These are phyloP conservation scores for Claviceps citrina DNA, from an alignment of 2,329 filamentous ascomycete genomes.

Conservation along the genomic window DNA sequence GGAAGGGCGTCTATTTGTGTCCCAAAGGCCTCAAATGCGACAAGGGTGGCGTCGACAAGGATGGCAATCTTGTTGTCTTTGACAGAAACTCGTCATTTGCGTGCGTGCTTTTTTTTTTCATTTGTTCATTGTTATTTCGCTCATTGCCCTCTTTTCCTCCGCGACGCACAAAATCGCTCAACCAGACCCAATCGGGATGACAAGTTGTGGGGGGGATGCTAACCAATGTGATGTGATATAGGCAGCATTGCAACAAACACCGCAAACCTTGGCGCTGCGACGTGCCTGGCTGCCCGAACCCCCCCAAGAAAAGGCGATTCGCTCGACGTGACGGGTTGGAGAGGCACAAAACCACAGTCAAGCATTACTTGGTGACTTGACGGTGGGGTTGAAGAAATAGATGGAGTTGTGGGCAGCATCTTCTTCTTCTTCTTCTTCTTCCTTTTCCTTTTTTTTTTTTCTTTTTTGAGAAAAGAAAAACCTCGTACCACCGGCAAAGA, in stretches of 20 bases:
- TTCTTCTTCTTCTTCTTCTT: too few relatives aligned
- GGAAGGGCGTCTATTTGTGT: constrained; percentile 24
- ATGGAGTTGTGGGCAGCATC: background rate
- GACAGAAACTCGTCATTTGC: constrained; percentile 27
- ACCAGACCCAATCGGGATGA: background rate
- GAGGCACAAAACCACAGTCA: constrained; percentile 25
- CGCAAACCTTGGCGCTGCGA: constrained; percentile 26
- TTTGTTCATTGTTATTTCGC: background rate
- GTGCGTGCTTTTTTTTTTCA: constrained; percentile 12
- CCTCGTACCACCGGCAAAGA: too few relatives aligned
- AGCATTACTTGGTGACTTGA: constrained; percentile 20
- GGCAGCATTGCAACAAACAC: constrained; percentile 29
- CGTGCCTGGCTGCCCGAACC: constrained; percentile 24
- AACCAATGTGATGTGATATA: constrained; percentile 8
- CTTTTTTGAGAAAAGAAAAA: too few relatives aligned
- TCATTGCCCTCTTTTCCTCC: background rate
- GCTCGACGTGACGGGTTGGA: constrained; percentile 27
- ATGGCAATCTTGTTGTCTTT: constrained; percentile 23
- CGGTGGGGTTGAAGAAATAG: background rate
- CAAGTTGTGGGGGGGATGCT: background rate
- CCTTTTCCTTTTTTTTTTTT: too few relatives aligned
- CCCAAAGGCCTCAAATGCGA: constrained; percentile 21
- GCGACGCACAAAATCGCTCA: background rate
- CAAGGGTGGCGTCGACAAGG: constrained; percentile 26
- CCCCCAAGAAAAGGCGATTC: constrained; percentile 25